Base-by-base conservation (phyloP, 2,329 filamentous ascomycete genomes). In the Sclerotinia borealis region DNA sequence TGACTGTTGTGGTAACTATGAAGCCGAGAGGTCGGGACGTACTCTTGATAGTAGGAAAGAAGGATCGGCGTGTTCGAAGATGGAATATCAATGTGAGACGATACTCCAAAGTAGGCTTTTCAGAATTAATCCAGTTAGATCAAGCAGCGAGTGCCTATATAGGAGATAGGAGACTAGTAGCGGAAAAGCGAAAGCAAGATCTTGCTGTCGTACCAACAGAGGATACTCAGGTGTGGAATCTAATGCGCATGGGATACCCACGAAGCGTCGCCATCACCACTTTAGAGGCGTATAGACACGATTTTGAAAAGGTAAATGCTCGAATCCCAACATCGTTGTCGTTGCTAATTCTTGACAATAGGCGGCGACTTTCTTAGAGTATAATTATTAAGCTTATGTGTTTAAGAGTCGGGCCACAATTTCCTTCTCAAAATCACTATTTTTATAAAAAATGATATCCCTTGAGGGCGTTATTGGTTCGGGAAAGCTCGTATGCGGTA, bases 141-240 rank as follows among this genome's bases (percentile, higher is more conserved):
- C 55, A 69, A 43, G 66, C 60, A 43, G 69, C 70, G 11, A 62
- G 52, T 39, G 64, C 62, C 22, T 49, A 70, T 39, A 70, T 71
- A 56, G 34, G 45, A 25, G 36, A 27, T 41, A 34, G 19, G 19
- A 34, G 47, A 43, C 45, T 34, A 50, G 11, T 41, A 17, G 19
- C 15, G n/a, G 50, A 19, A 19, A 27, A 49, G 43, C 25, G 34
- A 50, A 36, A 15, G 17, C 61, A n/a, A 41, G 52, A 59, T 3
- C 11, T 25, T 51, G 10, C 11, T 43, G 13, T 50, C 22, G n/a
- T 22, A 22, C n/a, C 39, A 22, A 56, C 11, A 5, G 54, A 45
- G 8, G 54, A 25, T 25, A 7, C 15, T 34, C 19, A 17, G 22
- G 22, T 10, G 15, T 37, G 17, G 25, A 19, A 41, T 27, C 10